Percentiles rank a stretch among this genome's conserved stretches.
Evolutionary conservation across 208 protist species (phyloP).

Genomic region (Leptomonas pyrrhocoris): DNA sequence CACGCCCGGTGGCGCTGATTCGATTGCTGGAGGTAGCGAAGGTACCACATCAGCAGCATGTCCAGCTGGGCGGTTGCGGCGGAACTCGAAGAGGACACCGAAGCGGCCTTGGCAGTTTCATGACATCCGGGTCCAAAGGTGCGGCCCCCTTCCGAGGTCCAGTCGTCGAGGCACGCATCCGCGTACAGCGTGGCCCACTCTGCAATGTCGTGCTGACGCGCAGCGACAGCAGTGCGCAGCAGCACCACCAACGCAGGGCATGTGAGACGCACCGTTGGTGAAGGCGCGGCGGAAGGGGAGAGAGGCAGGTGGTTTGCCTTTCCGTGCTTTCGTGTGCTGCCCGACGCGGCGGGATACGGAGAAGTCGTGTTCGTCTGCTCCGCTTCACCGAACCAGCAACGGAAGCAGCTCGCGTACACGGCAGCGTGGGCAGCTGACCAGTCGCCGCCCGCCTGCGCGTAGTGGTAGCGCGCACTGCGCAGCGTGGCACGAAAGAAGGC

Average conservation of each 20-base stretch:
- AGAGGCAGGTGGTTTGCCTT: background rate
- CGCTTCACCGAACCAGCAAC: conserved; percentile 23
- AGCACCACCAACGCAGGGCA: conserved; percentile 24
- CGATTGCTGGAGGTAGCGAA: conserved; percentile 32
- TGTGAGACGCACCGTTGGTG: conserved; percentile 7
- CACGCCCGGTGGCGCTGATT: conserved; percentile 23
- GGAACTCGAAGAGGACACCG: too few relatives aligned
- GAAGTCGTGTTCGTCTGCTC: too few relatives aligned
- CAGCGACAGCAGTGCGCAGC: conserved; percentile 29
- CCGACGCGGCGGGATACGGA: too few relatives aligned
- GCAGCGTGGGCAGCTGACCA: conserved; percentile 25
- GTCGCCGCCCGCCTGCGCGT: conserved; percentile 19
- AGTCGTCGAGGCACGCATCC: conserved; percentile 29
- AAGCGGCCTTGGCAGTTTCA: too few relatives aligned
- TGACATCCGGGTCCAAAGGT: too few relatives aligned
- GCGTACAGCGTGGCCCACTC: conserved; percentile 40
- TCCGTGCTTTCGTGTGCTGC: too few relatives aligned
- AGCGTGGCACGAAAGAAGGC: conserved; percentile 13
- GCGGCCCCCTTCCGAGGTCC: background rate
- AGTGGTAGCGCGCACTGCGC: conserved; percentile 19
- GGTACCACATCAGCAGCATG: conserved; percentile 25
- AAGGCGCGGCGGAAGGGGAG: background rate
- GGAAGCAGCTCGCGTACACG: conserved; percentile 26
- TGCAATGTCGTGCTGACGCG: conserved; percentile 32
- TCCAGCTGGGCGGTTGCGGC: conserved; percentile 20